Conservation (phyloP, 495 filamentous ascomycete species). For the Podospora anserina region DNA sequence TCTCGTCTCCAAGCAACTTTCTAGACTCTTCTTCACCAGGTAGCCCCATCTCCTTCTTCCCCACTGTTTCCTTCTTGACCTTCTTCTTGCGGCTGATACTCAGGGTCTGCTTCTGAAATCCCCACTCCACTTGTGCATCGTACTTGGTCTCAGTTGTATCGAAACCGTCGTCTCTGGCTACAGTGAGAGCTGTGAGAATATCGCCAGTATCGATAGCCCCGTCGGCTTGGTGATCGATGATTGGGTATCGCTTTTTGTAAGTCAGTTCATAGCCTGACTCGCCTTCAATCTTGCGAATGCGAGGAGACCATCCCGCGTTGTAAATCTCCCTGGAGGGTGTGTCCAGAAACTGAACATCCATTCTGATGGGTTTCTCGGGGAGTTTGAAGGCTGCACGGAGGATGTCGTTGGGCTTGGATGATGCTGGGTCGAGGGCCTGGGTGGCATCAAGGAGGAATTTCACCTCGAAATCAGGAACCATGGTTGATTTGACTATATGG, state of each 20-base stretch:
- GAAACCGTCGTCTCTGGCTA: conserved; percentile 28
- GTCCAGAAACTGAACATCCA: conserved; percentile 36
- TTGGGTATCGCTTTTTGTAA: conserved; percentile 33
- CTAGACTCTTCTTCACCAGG: conserved; percentile 21
- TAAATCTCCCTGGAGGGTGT: conserved; percentile 29
- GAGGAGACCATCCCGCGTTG: conserved; percentile 32
- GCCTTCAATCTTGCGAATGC: conserved; percentile 34
- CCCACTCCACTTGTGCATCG: conserved; percentile 35
- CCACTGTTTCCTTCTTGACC: conserved; percentile 14
- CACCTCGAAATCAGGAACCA: conserved; percentile 35
- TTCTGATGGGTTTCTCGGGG: not conserved
- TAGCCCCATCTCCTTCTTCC: conserved; percentile 23
- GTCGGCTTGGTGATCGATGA: not conserved
- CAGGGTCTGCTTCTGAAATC: conserved; percentile 30
- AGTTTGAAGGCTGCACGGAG: conserved; percentile 25
- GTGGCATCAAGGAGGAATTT: conserved; percentile 30
- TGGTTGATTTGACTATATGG: conserved; percentile 5
- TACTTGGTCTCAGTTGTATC: conserved; percentile 26
- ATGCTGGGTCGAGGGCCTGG: conserved; percentile 21
- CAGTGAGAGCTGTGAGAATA: conserved; percentile 24
- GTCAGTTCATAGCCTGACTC: conserved; percentile 31
- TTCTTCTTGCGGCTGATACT: conserved; percentile 31
- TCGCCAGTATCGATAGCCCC: conserved; percentile 20
- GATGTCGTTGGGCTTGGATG: conserved; percentile 27
- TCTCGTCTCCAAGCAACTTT: conserved; percentile 26